A percentile compares a stretch with the other conserved stretches of the same genome.
Conservation (phyloP, 2,329 filamentous ascomycete species). For the Cladosporium sp. region DNA sequence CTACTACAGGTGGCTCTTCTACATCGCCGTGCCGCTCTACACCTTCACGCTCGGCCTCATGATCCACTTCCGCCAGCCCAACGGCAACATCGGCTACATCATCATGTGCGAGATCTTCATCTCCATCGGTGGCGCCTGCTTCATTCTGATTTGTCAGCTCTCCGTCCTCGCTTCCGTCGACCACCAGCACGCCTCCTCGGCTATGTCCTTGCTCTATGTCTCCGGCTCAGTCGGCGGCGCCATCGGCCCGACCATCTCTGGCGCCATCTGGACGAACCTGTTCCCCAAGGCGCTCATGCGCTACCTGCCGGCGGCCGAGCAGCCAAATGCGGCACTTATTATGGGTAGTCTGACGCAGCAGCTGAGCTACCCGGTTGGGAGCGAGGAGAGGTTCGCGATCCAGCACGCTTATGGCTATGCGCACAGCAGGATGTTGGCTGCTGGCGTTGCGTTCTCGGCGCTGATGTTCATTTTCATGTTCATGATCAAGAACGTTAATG, state of each 20-base stretch:
- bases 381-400: slow-evolving; percentile 40
- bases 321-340: slow-evolving; percentile 21
- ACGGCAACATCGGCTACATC: slow-evolving; percentile 41
- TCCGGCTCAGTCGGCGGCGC: slow-evolving; percentile 39
- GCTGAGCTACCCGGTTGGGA: slow-evolving; percentile 38
- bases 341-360: slow-evolving; percentile 34
- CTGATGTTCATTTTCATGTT: slow-evolving; percentile 25
- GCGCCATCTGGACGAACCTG: slow-evolving; percentile 23
- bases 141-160: slow-evolving; percentile 55
- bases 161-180: slow-evolving; percentile 49
- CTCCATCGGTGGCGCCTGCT: slow-evolving; percentile 47
- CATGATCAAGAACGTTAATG: slow-evolving; percentile 31
- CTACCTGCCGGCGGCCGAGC: slow-evolving; percentile 23
- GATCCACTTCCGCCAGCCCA: slow-evolving; percentile 26
- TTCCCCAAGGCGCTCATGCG: slow-evolving; percentile 19
- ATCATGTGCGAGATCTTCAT: slow-evolving; percentile 50
- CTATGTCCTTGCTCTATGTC: slow-evolving; percentile 21
- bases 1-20: slow-evolving; percentile 44
- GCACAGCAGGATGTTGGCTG: slow-evolving; percentile 40
- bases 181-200: slow-evolving; percentile 22
- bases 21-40: slow-evolving; percentile 31
- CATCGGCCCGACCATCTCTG: slow-evolving; percentile 41
- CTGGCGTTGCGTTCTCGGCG: slow-evolving; percentile 28
- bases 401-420: slow-evolving; percentile 42
- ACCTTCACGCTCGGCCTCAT: slow-evolving; percentile 27